Percentiles rank a stretch among this genome's conserved stretches.
Conservation (phyloP, 2,329 filamentous ascomycete species). For the Diaporthe nobilis region DNA sequence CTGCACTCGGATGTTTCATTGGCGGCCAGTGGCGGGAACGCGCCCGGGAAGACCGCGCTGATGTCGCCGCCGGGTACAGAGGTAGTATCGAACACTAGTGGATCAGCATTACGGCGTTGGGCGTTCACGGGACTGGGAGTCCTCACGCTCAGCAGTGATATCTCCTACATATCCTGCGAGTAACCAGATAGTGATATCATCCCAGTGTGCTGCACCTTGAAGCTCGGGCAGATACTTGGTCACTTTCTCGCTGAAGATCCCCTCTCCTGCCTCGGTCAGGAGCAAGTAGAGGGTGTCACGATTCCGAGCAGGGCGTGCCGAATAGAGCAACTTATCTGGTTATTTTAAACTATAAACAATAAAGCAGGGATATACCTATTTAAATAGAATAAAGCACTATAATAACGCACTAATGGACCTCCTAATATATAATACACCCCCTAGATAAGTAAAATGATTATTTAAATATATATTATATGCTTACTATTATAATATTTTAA, state of each 20-base stretch:
- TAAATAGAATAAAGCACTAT: no score
- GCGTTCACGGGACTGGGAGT: background rate
- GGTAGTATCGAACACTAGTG: background rate
- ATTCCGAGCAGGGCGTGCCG: no score
- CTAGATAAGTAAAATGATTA: no score
- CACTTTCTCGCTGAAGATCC: background rate
- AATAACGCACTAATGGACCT: no score
- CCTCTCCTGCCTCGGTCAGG: background rate
- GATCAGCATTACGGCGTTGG: background rate
- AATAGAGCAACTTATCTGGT: no score
- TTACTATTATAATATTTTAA: no score
- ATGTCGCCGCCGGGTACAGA: conserved; percentile 1
- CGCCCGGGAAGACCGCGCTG: background rate
- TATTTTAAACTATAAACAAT: no score
- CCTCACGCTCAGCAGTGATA: background rate
- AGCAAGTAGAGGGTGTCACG: background rate
- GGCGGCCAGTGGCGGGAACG: background rate
- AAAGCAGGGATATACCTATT: no score
- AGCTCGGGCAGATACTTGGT: background rate
- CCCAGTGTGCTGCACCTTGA: background rate
- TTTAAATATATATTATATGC: no score
- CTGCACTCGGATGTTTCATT: background rate
- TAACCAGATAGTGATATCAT: background rate
- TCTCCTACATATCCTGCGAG: background rate
- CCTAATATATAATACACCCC: no score